A percentile compares a stretch with the other conserved stretches of the same genome.
Conservation (phyloP, 352 stramenopile genomes). For the Lagenidium sp. region DNA sequence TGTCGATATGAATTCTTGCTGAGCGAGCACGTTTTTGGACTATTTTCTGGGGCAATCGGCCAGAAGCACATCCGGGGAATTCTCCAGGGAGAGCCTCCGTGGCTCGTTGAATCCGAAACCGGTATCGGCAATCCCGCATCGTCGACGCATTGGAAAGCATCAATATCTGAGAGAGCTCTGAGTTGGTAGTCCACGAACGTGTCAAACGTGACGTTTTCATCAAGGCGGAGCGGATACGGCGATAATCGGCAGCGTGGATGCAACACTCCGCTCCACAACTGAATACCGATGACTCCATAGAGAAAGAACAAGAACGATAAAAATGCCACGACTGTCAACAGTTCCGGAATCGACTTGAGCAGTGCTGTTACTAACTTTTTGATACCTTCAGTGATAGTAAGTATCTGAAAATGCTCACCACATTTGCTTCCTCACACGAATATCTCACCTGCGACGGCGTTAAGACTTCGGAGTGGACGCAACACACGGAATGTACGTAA, state of each 20-base stretch:
- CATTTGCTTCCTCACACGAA: too few species aligned
- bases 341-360: slow-evolving; percentile 32
- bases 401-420: too few species aligned
- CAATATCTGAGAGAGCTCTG: slow-evolving; percentile 22
- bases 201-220: slow-evolving; percentile 19
- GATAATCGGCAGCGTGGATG: slow-evolving; percentile 62
- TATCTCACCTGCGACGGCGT: slow-evolving; percentile 28
- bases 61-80: slow-evolving; percentile 82
- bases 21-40: slow-evolving; percentile 45
- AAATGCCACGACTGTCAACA: slow-evolving; percentile 39
- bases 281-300: slow-evolving; percentile 70
- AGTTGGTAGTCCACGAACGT: slow-evolving; percentile 24
- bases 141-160: slow-evolving; percentile 23
- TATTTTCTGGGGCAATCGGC: slow-evolving; percentile 72
- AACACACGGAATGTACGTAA: slow-evolving; percentile 29
- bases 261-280: slow-evolving; percentile 68
- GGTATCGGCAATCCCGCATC: too few species aligned
- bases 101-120: too few species aligned
- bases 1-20: slow-evolving; percentile 17
- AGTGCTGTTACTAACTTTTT: slow-evolving; percentile 58
- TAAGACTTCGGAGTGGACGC: slow-evolving; percentile 33
- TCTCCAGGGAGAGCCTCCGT: slow-evolving; percentile 40
- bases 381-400: too few species aligned
- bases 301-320: slow-evolving; percentile 46
- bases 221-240: slow-evolving; percentile 42